Conservation (phyloP, 2,329 filamentous ascomycete genomes). For the Trichoderma sp. region DNA sequence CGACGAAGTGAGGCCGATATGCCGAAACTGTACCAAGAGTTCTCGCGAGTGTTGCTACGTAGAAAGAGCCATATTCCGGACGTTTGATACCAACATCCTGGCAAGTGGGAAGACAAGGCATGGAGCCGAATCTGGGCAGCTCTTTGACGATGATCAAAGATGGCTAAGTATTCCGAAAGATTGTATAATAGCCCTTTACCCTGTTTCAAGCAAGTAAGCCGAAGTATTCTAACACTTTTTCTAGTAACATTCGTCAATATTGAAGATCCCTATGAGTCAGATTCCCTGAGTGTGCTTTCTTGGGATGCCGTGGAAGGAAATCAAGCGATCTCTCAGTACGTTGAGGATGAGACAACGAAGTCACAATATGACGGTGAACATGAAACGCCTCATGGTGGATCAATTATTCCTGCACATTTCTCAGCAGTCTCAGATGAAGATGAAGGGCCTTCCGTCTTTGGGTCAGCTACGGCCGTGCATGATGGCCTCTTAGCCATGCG, state of each 20-base stretch:
- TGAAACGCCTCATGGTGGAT: neutral
- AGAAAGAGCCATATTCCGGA: slow-evolving; percentile 16
- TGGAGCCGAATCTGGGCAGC: neutral
- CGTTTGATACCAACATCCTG: neutral
- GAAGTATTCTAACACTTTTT: neutral
- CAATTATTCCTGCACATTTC: neutral
- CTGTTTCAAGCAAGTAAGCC: neutral
- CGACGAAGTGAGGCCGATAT: slow-evolving; percentile 11
- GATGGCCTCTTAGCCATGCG: slow-evolving; percentile 2
- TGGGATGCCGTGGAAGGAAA: neutral
- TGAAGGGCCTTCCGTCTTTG: neutral
- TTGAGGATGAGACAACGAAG: neutral
- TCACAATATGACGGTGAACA: neutral
- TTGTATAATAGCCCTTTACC: neutral
- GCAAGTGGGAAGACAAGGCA: neutral
- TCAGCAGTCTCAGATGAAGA: neutral
- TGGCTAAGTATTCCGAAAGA: slow-evolving; percentile 8
- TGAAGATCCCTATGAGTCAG: slow-evolving; percentile 17
- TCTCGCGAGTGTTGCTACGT: slow-evolving; percentile 9
- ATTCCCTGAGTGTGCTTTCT: neutral
- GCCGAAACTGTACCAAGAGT: slow-evolving; percentile 8
- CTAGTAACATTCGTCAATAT: slow-evolving; percentile 17
- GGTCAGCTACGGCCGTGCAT: neutral
- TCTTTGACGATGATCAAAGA: slow-evolving; percentile 5
- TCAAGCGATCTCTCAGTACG: neutral